A percentile compares a stretch with the other conserved stretches of the same genome.
These are phyloP conservation scores for Boletus speciosus DNA, from an alignment of 768 basidiomycete species.

Conservation along the genomic window DNA sequence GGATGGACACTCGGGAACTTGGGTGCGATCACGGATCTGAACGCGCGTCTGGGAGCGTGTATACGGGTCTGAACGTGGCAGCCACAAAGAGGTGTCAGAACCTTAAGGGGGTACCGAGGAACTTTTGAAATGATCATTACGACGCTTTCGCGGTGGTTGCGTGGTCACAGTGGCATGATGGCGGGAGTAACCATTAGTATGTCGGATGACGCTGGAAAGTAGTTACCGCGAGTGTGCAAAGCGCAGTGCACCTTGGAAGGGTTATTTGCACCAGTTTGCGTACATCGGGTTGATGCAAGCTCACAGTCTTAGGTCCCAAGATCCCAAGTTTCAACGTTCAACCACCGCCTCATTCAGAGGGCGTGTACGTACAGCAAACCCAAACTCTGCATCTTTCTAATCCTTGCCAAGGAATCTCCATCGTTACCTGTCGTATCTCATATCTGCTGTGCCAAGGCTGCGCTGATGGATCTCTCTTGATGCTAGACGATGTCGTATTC, in stretches of 20 bases:
- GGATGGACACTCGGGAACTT: not conserved
- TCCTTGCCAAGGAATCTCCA: not conserved
- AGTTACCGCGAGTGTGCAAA: no score
- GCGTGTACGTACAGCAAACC: not conserved
- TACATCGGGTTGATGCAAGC: no score
- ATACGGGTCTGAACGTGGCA: not conserved
- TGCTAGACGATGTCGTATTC: not conserved
- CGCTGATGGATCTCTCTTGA: slow-evolving; percentile 1
- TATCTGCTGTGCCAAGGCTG: slow-evolving; percentile 5
- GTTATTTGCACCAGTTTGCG: not conserved
- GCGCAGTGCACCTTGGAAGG: no score
- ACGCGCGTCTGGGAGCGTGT: not conserved
- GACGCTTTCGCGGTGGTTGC: not conserved
- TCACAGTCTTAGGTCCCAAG: no score
- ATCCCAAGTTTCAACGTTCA: no score
- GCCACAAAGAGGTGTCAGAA: slow-evolving; percentile 1
- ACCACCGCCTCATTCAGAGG: not conserved
- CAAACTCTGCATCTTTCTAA: not conserved
- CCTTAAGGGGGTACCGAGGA: not conserved
- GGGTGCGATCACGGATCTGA: not conserved
- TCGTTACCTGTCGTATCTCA: not conserved
- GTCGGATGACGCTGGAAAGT: no score
- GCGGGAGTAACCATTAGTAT: no score
- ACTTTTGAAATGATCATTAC: not conserved
- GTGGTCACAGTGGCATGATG: not conserved